Evolutionary conservation across 1,284 basidiomycete species (phyloP).

Genomic region (Heliocybe sulcata): DNA sequence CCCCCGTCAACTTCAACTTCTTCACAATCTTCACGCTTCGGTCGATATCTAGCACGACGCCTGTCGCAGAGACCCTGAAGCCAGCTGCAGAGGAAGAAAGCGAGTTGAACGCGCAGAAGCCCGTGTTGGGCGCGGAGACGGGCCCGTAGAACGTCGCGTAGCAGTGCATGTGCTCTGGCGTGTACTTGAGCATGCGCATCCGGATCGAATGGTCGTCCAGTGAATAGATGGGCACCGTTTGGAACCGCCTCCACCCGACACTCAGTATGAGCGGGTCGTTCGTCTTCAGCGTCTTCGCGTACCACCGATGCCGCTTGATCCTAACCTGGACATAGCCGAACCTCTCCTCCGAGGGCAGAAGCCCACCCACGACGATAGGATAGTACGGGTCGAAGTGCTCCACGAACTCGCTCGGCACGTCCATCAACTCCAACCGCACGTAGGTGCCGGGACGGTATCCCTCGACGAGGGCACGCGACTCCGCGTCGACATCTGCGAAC

Average conservation of each 20-base stretch:
- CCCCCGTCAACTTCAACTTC: slow-evolving; percentile 95
- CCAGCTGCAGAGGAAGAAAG: slow-evolving; percentile 59
- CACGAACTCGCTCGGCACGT: slow-evolving; percentile 89
- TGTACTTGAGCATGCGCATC: slow-evolving; percentile 99
- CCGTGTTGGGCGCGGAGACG: slow-evolving; percentile 88
- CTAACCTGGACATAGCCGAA: slow-evolving; percentile 94
- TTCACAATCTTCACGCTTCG: slow-evolving; percentile 93
- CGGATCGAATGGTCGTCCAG: slow-evolving; percentile 96
- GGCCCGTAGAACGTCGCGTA: slow-evolving; percentile 96
- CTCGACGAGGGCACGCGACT: slow-evolving; percentile 80
- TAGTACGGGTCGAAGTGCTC: slow-evolving; percentile 90
- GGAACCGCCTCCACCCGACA: slow-evolving; percentile 95
- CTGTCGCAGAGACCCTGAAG: slow-evolving; percentile 91
- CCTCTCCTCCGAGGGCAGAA: slow-evolving; percentile 87
- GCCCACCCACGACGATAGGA: slow-evolving; percentile 89
- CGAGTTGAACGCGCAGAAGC: slow-evolving; percentile 96
- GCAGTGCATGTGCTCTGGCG: slow-evolving; percentile 99
- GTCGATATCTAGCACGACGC: slow-evolving; percentile 92
- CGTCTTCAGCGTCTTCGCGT: slow-evolving; percentile 87
- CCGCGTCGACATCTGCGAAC: slow-evolving; percentile 76
- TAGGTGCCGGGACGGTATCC: slow-evolving; percentile 92
- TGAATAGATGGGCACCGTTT: slow-evolving; percentile 91
- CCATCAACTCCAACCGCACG: slow-evolving; percentile 82
- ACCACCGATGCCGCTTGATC: slow-evolving; percentile 97
- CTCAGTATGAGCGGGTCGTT: slow-evolving; percentile 97